phyloP scores from a whole-genome alignment of 306 rosid genomes.

The Vigna unguiculata region DNA sequence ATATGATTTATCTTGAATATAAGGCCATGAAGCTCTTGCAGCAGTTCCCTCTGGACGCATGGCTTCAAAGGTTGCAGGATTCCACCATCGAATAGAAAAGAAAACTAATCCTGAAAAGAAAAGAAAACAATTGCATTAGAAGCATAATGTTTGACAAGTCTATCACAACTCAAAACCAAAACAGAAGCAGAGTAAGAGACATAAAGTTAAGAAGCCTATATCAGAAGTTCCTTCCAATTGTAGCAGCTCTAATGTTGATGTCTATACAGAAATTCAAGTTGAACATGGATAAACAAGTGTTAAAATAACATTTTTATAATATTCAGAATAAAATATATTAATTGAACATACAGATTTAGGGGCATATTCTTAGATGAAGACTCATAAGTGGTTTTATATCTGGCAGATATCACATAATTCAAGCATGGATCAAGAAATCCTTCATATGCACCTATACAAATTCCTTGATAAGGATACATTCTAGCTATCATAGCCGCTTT shows the following conservation, averaged over 20 bases:
- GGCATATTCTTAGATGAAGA: neutral
- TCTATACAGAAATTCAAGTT: slow-evolving; percentile 22
- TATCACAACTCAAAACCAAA: neutral
- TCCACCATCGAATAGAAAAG: slow-evolving; percentile 95
- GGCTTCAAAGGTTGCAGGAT: slow-evolving; percentile 74
- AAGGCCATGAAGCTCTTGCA: slow-evolving; percentile 73
- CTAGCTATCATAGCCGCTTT: neutral
- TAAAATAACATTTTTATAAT: neutral
- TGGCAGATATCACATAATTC: neutral
- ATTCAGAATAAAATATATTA: neutral
- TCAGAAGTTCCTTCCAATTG: slow-evolving; percentile 17
- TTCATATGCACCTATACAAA: neutral
- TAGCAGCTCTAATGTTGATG: slow-evolving; percentile 6
- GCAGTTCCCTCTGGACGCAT: slow-evolving; percentile 74
- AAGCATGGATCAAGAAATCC: neutral
- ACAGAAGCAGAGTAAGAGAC: slow-evolving; percentile 22
- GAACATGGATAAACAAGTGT: neutral
- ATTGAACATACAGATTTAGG: neutral
- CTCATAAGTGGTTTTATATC: neutral
- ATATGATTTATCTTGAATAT: slow-evolving; percentile 67
- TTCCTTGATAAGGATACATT: slow-evolving; percentile 23
- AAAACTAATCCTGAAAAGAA: slow-evolving; percentile 76
- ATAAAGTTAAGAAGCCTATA: slow-evolving; percentile 30
- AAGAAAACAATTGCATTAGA: slow-evolving; percentile 27
- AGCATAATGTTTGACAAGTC: neutral